A percentile compares a stretch with the other conserved stretches of the same genome.
These are phyloP conservation scores for Eurotiales sp. DNA, from an alignment of 2,329 filamentous ascomycete species.

Conservation along the genomic window DNA sequence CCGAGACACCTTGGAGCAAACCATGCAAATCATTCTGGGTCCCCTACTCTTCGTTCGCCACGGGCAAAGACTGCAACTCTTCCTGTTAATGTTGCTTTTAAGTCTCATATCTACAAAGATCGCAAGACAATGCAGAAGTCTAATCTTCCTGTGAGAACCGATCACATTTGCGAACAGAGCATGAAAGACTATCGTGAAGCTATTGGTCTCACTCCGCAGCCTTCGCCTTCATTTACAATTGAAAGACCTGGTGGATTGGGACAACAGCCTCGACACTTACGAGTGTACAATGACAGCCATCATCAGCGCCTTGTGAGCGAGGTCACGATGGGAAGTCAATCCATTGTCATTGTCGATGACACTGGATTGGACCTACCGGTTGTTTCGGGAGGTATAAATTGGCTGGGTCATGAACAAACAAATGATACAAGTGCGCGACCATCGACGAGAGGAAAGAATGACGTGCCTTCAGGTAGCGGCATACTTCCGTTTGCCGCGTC, in stretches of 20 bases:
- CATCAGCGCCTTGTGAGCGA: conserved; percentile 43
- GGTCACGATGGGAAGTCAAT: conserved; percentile 79
- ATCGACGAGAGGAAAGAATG: background rate
- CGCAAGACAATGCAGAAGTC: conserved; percentile 31
- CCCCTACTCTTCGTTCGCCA: conserved; percentile 30
- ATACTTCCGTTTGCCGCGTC: conserved; percentile 25
- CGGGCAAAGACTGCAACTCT: conserved; percentile 39
- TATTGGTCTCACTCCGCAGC: conserved; percentile 59
- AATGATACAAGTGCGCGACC: conserved; percentile 14
- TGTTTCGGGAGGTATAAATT: conserved; percentile 36
- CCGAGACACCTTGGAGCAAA: conserved; percentile 45
- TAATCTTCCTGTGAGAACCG: conserved; percentile 63
- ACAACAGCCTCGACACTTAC: conserved; percentile 10
- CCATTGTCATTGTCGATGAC: conserved; percentile 80
- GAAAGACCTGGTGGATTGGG: conserved; percentile 4
- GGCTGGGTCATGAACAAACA: conserved; percentile 3
- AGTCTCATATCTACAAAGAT: conserved; percentile 42
- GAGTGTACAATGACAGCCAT: conserved; percentile 22
- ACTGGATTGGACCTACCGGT: conserved; percentile 42
- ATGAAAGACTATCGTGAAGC: conserved; percentile 75
- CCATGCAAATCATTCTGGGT: conserved; percentile 31
- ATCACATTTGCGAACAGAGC: conserved; percentile 74
- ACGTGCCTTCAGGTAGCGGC: conserved; percentile 12
- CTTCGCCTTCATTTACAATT: conserved; percentile 18
- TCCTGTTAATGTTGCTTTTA: conserved; percentile 43